Evolutionary conservation across 164 flowering plant genomes (phyloP).

Genomic region (Vitis riparia): DNA sequence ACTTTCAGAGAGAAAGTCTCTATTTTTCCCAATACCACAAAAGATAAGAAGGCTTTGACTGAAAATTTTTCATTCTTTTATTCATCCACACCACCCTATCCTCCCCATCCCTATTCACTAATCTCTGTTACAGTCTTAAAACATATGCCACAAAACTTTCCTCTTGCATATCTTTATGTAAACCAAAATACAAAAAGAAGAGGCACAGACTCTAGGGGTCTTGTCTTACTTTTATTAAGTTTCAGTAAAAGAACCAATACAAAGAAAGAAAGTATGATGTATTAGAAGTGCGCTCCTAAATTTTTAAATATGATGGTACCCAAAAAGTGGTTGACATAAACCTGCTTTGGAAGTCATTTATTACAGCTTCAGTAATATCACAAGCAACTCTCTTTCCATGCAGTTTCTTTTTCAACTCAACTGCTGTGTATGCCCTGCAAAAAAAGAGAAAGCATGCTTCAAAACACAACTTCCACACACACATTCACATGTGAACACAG

Average conservation of each 20-base stretch:
- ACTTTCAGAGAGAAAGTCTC: too few species aligned
- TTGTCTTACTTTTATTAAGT: background rate
- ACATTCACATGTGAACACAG: background rate
- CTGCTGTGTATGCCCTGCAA: constrained; percentile 69
- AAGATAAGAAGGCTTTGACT: too few species aligned
- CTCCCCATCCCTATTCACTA: too few species aligned
- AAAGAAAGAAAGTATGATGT: background rate
- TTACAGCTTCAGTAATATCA: constrained; percentile 43
- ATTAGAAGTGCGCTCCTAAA: background rate
- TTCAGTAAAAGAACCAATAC: background rate
- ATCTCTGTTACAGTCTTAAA: too few species aligned
- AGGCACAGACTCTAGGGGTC: too few species aligned
- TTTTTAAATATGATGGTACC: background rate
- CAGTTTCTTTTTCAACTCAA: constrained; percentile 78
- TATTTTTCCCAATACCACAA: too few species aligned
- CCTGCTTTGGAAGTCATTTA: constrained; percentile 62
- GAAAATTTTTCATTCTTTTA: too few species aligned
- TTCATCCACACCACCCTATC: too few species aligned
- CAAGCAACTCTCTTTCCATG: constrained; percentile 49
- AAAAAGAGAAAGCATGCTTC: constrained; percentile 1
- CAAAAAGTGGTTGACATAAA: constrained; percentile 14
- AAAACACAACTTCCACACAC: background rate
- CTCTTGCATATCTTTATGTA: too few species aligned
- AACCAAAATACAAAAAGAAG: too few species aligned
- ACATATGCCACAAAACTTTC: too few species aligned